phyloP scores from a whole-genome alignment of 1,284 basidiomycete species.

The Moesziomyces globuligerus region DNA sequence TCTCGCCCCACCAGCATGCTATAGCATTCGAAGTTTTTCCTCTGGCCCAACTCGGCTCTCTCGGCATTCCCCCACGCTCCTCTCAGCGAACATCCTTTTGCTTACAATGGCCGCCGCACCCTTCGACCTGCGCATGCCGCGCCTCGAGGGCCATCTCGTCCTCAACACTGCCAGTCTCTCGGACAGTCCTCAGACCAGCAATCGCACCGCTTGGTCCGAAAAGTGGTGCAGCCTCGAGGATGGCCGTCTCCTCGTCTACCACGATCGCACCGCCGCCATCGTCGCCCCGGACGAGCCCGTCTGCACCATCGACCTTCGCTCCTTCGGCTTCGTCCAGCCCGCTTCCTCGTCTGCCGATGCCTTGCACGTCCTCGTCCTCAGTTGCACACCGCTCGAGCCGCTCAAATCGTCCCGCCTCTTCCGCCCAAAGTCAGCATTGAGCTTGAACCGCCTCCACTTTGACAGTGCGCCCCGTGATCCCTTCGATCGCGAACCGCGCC shows the following conservation, averaged over 20 bases:
- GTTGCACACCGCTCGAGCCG: slow-evolving; percentile 5
- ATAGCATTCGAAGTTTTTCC: not conserved
- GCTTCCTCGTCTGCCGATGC: not conserved
- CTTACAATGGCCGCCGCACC: slow-evolving; percentile 7
- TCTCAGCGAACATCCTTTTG: no score
- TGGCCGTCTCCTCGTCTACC: slow-evolving; percentile 36
- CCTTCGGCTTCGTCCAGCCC: slow-evolving; percentile 9
- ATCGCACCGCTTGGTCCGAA: slow-evolving; percentile 26
- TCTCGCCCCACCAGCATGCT: slow-evolving; percentile 1
- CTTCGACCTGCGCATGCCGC: slow-evolving; percentile 14
- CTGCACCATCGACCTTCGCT: slow-evolving; percentile 19
- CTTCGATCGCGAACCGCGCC: slow-evolving; percentile 6
- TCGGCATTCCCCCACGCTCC: not conserved
- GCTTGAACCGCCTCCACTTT: slow-evolving; percentile 7
- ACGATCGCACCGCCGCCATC: slow-evolving; percentile 32
- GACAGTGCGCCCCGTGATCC: slow-evolving; percentile 1
- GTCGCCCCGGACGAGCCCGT: slow-evolving; percentile 19
- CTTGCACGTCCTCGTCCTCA: slow-evolving; percentile 14
- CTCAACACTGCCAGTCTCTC: slow-evolving; percentile 18
- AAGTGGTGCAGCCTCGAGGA: slow-evolving; percentile 44
- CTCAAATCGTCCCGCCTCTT: slow-evolving; percentile 6
- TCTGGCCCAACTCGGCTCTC: not conserved
- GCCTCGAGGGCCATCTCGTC: slow-evolving; percentile 31
- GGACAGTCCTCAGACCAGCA: slow-evolving; percentile 18
- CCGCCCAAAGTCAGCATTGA: slow-evolving; percentile 20